phyloP scores from a whole-genome alignment of 768 basidiomycete genomes.

The Tephrocybe rancida region DNA sequence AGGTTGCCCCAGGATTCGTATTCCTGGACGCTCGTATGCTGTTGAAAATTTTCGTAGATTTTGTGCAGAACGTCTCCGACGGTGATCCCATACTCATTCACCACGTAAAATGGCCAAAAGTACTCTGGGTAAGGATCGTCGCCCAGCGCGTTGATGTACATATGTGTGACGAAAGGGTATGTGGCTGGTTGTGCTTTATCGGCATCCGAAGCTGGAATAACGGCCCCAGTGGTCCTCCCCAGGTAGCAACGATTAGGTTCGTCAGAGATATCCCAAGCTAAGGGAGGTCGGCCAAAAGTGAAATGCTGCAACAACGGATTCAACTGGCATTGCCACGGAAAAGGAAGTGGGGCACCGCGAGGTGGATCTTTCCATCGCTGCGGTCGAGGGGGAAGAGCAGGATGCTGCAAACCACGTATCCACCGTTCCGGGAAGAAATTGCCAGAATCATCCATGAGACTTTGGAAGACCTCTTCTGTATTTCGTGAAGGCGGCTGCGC shows the following conservation, averaged over 20 bases:
- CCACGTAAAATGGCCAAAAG: slow-evolving; percentile 58
- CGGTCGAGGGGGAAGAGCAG: slow-evolving; percentile 52
- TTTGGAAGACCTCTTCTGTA: slow-evolving; percentile 33
- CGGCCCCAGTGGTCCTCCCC: slow-evolving; percentile 25
- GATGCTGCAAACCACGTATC: slow-evolving; percentile 49
- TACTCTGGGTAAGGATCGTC: slow-evolving; percentile 50
- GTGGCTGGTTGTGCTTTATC: slow-evolving; percentile 66
- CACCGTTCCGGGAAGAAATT: slow-evolving; percentile 45
- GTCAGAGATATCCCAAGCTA: slow-evolving; percentile 51
- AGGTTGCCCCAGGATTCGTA: slow-evolving; percentile 31
- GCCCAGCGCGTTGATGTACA: slow-evolving; percentile 56
- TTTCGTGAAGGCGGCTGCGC: slow-evolving; percentile 23
- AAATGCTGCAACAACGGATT: slow-evolving; percentile 59
- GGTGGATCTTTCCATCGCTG: slow-evolving; percentile 43
- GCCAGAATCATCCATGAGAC: slow-evolving; percentile 32
- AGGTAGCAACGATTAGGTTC: slow-evolving; percentile 26
- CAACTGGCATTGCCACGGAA: slow-evolving; percentile 53
- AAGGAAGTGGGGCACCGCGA: slow-evolving; percentile 39
- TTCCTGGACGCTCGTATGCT: slow-evolving; percentile 36
- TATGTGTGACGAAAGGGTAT: slow-evolving; percentile 56
- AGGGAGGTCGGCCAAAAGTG: slow-evolving; percentile 37
- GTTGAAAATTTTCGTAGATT: slow-evolving; percentile 46
- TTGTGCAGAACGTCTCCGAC: slow-evolving; percentile 53
- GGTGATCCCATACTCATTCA: slow-evolving; percentile 47
- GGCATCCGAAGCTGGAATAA: slow-evolving; percentile 31